A percentile compares a stretch with the other conserved stretches of the same genome.
These are phyloP conservation scores for Clohesyomyces aquaticus DNA, from an alignment of 495 filamentous ascomycete genomes.

Conservation along the genomic window DNA sequence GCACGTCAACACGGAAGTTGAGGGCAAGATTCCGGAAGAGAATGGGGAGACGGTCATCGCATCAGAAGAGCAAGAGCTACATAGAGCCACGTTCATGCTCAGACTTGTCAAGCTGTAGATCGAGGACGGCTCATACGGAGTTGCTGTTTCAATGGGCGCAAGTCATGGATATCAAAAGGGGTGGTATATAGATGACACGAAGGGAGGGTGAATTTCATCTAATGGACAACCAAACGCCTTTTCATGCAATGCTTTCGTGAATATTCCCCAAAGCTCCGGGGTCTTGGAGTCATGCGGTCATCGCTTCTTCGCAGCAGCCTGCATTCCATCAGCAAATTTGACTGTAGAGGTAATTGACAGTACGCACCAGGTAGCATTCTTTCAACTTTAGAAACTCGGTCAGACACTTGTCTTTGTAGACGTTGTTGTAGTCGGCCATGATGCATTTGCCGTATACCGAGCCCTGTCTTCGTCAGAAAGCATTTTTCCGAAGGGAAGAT, in stretches of 20 bases:
- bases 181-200: conserved; percentile 17
- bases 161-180: too few relatives aligned
- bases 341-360: too few relatives aligned
- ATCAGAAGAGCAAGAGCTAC: conserved; percentile 88
- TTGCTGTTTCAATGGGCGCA: too few relatives aligned
- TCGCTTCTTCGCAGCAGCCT: conserved; percentile 55
- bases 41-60: conserved; percentile 67
- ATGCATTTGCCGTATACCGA: conserved; percentile 91
- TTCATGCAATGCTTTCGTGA: conserved; percentile 9
- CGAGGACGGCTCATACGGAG: too few relatives aligned
- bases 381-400: conserved; percentile 85
- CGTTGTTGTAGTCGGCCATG: conserved; percentile 83
- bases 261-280: not conserved
- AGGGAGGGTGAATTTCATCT: conserved; percentile 3
- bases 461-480: conserved; percentile 56
- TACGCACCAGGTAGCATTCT: conserved; percentile 81
- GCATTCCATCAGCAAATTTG: conserved; percentile 13
- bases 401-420: conserved; percentile 88
- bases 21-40: conserved; percentile 62
- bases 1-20: conserved; percentile 65
- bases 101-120: conserved; percentile 74
- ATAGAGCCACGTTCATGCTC: conserved; percentile 82
- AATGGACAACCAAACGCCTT: conserved; percentile 23
- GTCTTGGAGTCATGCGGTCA: conserved; percentile 30
- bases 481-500: conserved; percentile 1